Conservation (phyloP, 2,329 filamentous ascomycete genomes). For the Thelonectria discophora region DNA sequence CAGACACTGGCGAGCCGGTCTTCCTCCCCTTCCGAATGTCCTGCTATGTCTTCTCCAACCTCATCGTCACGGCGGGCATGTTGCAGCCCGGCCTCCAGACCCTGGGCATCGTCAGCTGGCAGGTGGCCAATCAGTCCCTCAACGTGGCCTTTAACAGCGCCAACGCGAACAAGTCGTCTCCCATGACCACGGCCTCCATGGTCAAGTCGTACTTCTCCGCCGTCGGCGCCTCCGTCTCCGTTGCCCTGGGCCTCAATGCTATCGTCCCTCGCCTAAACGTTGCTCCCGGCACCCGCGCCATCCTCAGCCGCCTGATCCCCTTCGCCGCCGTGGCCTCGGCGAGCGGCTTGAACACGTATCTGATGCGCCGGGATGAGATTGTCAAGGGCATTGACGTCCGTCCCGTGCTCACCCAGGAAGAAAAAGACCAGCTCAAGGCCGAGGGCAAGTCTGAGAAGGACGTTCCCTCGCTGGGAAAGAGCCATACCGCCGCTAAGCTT, state of each 20-base stretch:
- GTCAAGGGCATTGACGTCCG: constrained; percentile 91
- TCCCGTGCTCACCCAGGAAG: constrained; percentile 76
- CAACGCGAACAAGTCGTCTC: constrained; percentile 97
- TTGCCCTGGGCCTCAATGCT: constrained; percentile 90
- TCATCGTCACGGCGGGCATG: constrained; percentile 97
- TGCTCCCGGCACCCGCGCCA: constrained; percentile 76
- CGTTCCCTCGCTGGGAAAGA: constrained; percentile 81
- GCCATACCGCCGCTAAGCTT: constrained; percentile 84
- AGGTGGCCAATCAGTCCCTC: constrained; percentile 94
- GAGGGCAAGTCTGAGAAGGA: constrained; percentile 72
- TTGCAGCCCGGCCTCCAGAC: constrained; percentile 87
- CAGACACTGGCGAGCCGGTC: constrained; percentile 92
- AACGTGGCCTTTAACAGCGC: constrained; percentile 98
- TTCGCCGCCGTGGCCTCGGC: constrained; percentile 95
- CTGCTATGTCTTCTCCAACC: constrained; percentile 89
- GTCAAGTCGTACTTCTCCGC: constrained; percentile 91
- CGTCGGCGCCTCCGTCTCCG: constrained; percentile 91
- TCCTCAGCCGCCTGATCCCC: constrained; percentile 88
- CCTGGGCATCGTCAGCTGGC: constrained; percentile 89
- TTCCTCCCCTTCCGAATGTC: constrained; percentile 98
- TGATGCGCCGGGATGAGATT: constrained; percentile 98
- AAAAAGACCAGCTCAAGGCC: constrained; percentile 65
- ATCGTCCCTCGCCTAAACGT: constrained; percentile 87
- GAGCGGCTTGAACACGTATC: constrained; percentile 91
- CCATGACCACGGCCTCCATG: constrained; percentile 81